Evolutionary conservation across 2,329 filamentous ascomycete species (phyloP).

Genomic region (Ascochyta viciae-villosae): DNA sequence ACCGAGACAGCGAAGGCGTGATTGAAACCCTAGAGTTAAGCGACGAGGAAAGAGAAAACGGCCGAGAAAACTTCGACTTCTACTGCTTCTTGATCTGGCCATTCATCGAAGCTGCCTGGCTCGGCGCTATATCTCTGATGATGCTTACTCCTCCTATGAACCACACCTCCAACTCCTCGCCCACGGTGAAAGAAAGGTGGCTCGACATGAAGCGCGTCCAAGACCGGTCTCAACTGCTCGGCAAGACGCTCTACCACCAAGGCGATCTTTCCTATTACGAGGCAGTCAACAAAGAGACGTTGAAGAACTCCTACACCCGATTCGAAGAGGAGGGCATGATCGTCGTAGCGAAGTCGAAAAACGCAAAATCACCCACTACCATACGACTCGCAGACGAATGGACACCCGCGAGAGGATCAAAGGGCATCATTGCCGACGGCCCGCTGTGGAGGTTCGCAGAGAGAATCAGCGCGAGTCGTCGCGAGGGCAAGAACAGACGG

Average conservation of each 20-base stretch:
- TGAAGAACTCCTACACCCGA: conserved; percentile 89
- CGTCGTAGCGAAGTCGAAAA: conserved; percentile 70
- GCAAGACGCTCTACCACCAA: conserved; percentile 97
- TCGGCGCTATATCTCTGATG: conserved; percentile 86
- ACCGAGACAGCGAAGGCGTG: conserved; percentile 56
- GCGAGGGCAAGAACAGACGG: conserved; percentile 95
- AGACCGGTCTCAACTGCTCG: conserved; percentile 80
- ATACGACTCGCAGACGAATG: conserved; percentile 77
- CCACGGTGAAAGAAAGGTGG: conserved; percentile 67
- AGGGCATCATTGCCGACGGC: conserved; percentile 71
- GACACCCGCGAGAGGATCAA: conserved; percentile 66
- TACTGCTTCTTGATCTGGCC: conserved; percentile 99
- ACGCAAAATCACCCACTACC: conserved; percentile 65
- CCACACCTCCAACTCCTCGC: conserved; percentile 28
- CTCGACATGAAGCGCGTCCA: conserved; percentile 80
- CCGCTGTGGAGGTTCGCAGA: conserved; percentile 92
- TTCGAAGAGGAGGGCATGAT: conserved; percentile 93
- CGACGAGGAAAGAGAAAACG: conserved; percentile 75
- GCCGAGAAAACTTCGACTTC: conserved; percentile 96
- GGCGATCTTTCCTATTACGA: conserved; percentile 97
- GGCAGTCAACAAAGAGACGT: conserved; percentile 96
- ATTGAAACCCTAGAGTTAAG: conserved; percentile 77
- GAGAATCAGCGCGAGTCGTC: conserved; percentile 78
- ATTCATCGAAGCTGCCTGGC: conserved; percentile 93
- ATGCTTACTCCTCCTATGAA: conserved; percentile 76